Percentiles rank a stretch among this genome's conserved stretches.
Conservation (phyloP, 352 stramenopile species). For the Globisporangium okanoganense region DNA sequence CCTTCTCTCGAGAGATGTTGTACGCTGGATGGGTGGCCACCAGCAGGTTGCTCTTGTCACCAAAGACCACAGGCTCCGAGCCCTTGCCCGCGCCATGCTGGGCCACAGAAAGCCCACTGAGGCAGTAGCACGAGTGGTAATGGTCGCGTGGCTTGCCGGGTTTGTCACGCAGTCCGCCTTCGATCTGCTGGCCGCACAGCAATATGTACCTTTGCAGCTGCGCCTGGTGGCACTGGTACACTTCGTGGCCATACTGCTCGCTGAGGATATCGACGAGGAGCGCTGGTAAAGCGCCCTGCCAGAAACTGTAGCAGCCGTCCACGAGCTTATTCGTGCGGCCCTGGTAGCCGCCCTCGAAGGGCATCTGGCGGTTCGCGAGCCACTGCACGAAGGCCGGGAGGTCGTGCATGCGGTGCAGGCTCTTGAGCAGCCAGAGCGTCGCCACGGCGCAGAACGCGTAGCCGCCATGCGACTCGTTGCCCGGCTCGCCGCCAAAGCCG, state of each 20-base stretch:
- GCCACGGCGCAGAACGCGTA: conserved; percentile 98
- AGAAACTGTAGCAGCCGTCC: conserved; percentile 99
- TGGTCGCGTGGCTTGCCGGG: conserved; percentile 95
- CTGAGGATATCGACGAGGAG: conserved; percentile 61
- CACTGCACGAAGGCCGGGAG: conserved; percentile 74
- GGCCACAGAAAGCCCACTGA: conserved; percentile 93
- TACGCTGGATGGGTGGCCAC: conserved; percentile 86
- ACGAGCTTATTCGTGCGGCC: conserved; percentile 99
- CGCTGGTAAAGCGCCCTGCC: conserved; percentile 91
- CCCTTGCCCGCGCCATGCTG: conserved; percentile 75
- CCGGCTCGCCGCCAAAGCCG: conserved; percentile 90
- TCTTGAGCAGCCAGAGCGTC: conserved; percentile 89
- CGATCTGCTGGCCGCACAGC: conserved; percentile 92
- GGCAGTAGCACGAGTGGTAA: conserved; percentile 99
- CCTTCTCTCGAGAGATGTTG: conserved; percentile 91
- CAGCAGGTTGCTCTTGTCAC: conserved; percentile 70
- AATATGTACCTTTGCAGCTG: conserved; percentile 92
- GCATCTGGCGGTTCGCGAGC: conserved; percentile 93
- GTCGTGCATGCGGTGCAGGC: conserved; percentile 48
- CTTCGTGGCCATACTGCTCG: conserved; percentile 26
- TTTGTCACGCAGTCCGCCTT: conserved; percentile 93
- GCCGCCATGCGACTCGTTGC: conserved; percentile 97
- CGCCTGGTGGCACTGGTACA: conserved; percentile 69
- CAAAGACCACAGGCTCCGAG: conserved; percentile 40
- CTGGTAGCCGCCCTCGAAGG: conserved; percentile 88